Conservation (phyloP, 257 asterid genomes). For the Pogostemon cablin region DNA sequence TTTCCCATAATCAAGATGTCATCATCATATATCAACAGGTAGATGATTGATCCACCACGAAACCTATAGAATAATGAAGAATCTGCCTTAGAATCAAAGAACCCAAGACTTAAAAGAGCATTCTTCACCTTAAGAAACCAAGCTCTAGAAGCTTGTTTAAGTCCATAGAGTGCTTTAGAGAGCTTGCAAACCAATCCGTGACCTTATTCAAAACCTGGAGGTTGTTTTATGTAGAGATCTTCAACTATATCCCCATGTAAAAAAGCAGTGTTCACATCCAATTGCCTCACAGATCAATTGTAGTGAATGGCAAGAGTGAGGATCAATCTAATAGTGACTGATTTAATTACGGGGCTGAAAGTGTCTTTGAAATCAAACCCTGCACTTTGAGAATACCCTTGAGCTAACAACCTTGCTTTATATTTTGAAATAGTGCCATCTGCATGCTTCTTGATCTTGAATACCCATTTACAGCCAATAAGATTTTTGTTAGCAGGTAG, state of each 20-base stretch:
- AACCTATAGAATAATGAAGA: too few species aligned
- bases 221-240: neutral
- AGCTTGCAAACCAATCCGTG: neutral
- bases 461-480: neutral
- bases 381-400: neutral
- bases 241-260: neutral
- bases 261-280: neutral
- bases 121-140: neutral
- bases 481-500: neutral
- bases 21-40: too few species aligned
- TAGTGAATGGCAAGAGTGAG: neutral
- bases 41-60: too few species aligned
- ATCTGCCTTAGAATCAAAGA: neutral
- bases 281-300: neutral
- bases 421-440: neutral
- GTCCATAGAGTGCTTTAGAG: neutral
- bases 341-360: neutral
- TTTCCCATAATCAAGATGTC: too few species aligned
- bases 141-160: neutral
- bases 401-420: neutral
- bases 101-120: neutral
- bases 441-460: neutral
- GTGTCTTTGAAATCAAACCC: neutral
- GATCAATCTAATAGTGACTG: neutral
- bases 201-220: neutral